Percentiles rank a stretch among this genome's conserved stretches.
These are phyloP conservation scores for Aphanomyces stellatus DNA, from an alignment of 352 stramenopile species.

Conservation along the genomic window DNA sequence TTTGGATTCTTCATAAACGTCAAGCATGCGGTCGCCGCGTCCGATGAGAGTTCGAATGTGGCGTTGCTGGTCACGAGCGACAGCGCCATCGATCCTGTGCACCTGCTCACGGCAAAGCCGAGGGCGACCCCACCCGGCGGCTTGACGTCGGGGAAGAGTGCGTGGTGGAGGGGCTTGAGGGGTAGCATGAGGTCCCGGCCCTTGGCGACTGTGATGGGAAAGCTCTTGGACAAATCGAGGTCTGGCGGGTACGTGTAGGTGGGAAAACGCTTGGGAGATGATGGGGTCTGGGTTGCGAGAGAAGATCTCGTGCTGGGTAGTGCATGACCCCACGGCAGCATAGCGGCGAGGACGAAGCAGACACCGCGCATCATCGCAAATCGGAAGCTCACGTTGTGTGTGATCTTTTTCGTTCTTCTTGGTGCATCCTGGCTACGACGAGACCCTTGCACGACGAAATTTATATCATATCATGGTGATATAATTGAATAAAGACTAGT, in stretches of 20 bases:
- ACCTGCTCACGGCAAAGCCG: not conserved
- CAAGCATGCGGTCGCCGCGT: not conserved
- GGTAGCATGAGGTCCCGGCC: constrained; percentile 5
- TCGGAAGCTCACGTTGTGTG: too few relatives aligned
- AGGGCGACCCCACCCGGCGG: not conserved
- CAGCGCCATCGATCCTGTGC: not conserved
- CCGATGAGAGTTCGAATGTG: not conserved
- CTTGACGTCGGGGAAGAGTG: not conserved
- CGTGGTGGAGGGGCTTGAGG: not conserved
- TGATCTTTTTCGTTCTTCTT: too few relatives aligned
- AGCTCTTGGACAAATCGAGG: not conserved
- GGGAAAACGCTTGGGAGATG: not conserved
- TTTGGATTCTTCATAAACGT: not conserved
- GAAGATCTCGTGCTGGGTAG: too few relatives aligned
- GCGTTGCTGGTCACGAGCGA: not conserved
- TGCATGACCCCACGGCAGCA: too few relatives aligned
- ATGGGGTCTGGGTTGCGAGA: too few relatives aligned
- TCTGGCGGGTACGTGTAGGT: not conserved
- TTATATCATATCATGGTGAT: too few relatives aligned
- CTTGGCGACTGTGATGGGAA: not conserved
- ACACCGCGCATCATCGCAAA: too few relatives aligned
- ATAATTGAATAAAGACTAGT: too few relatives aligned
- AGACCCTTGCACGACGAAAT: too few relatives aligned
- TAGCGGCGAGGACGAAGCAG: too few relatives aligned
- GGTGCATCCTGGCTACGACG: too few relatives aligned